Conservation (phyloP, 345 rosid genomes). For the Populus simonii region DNA sequence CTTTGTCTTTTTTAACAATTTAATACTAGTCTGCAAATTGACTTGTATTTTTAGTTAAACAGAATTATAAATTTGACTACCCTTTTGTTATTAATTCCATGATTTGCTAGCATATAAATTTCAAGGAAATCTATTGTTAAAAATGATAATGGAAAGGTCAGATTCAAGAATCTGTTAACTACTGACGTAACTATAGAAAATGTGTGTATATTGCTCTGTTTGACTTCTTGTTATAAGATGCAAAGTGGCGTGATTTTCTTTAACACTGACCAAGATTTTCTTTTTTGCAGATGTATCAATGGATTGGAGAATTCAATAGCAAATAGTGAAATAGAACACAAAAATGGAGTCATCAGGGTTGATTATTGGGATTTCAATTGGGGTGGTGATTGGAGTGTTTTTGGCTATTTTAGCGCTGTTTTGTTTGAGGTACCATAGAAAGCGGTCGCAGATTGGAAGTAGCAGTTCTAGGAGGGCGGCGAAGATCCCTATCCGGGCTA, state of each 20-base stretch:
- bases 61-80: constrained; percentile 19
- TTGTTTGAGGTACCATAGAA: constrained; percentile 66
- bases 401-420: constrained; percentile 63
- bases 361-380: constrained; percentile 84
- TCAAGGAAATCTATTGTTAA: background rate
- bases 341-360: constrained; percentile 78
- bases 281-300: constrained; percentile 43
- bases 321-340: constrained; percentile 13
- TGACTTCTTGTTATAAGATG: constrained; percentile 2
- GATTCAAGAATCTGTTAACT: background rate
- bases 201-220: background rate
- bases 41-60: constrained; percentile 17
- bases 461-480: constrained; percentile 84
- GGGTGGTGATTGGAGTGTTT: constrained; percentile 85
- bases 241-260: background rate
- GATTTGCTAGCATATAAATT: background rate
- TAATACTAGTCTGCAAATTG: constrained; percentile 12
- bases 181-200: background rate
- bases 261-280: constrained; percentile 16
- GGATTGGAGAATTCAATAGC: constrained; percentile 40
- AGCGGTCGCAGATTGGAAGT: constrained; percentile 78
- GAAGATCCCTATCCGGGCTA: constrained; percentile 70
- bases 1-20: background rate
- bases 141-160: constrained; percentile 3
- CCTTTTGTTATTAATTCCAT: background rate